Conservation (phyloP, 1,139 yeast genomes). For the Candida sp. region DNA sequence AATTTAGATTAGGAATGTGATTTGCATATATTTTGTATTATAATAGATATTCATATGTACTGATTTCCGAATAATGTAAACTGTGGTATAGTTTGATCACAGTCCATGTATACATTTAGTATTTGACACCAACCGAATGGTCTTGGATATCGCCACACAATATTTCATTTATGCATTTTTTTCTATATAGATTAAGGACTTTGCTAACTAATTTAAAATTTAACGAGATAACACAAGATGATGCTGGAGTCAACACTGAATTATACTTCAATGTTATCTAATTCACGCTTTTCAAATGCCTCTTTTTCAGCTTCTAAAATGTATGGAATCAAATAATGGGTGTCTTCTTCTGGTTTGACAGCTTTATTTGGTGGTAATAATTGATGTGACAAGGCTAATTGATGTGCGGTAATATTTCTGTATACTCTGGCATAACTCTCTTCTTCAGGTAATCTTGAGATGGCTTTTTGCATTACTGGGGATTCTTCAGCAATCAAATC, state of each 20-base stretch:
- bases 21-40: not conserved
- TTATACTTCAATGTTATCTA: conserved; percentile 67
- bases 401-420: conserved; percentile 92
- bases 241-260: not conserved
- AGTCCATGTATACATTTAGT: no score
- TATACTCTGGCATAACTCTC: conserved; percentile 88
- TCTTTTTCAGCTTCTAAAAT: conserved; percentile 94
- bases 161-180: not conserved
- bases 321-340: conserved; percentile 82
- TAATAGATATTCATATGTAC: not conserved
- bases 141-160: not conserved
- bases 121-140: no score
- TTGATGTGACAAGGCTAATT: conserved; percentile 80
- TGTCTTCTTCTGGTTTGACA: conserved; percentile 79
- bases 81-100: no score
- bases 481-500: conserved; percentile 87
- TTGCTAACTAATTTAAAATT: not conserved
- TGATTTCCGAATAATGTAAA: no score
- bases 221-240: not conserved
- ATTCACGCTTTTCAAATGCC: conserved; percentile 79
- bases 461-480: conserved; percentile 82
- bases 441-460: conserved; percentile 79
- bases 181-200: not conserved
- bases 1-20: conserved; percentile 50
- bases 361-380: conserved; percentile 80